Evolutionary conservation across 2,329 filamentous ascomycete genomes (phyloP).

Genomic region (Alternaria alternata): DNA sequence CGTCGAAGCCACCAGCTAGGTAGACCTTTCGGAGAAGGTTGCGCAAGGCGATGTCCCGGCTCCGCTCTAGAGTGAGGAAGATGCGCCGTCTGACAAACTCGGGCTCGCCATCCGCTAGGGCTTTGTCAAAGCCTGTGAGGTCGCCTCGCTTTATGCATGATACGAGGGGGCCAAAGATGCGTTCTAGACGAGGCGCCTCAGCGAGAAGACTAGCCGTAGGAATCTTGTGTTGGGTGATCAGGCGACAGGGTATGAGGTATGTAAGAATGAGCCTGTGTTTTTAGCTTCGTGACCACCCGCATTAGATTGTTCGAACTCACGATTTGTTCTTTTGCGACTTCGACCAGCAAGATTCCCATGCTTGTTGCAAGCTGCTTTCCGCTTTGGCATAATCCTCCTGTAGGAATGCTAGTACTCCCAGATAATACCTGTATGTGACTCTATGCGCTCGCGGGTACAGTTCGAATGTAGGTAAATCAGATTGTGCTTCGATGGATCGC

Average conservation of each 20-base stretch:
- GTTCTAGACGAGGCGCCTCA: conserved; percentile 77
- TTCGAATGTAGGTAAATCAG: conserved; percentile 81
- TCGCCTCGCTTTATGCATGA: conserved; percentile 83
- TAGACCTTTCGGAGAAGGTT: conserved; percentile 95
- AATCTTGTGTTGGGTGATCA: conserved; percentile 85
- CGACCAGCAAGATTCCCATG: conserved; percentile 82
- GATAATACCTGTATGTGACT: conserved; percentile 96
- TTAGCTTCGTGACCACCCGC: conserved; percentile 43
- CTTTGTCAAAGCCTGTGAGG: conserved; percentile 82
- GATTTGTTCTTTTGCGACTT: conserved; percentile 79
- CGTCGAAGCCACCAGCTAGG: conserved; percentile 78
- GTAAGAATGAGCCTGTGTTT: conserved; percentile 79
- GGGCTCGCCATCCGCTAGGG: conserved; percentile 82
- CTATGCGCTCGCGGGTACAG: conserved; percentile 88
- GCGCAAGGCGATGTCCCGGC: conserved; percentile 87
- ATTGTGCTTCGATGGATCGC: conserved; percentile 77
- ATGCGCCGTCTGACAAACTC: conserved; percentile 93
- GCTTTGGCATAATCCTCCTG: conserved; percentile 87
- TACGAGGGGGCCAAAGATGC: conserved; percentile 79
- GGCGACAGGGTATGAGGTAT: conserved; percentile 91
- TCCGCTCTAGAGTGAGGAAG: conserved; percentile 91
- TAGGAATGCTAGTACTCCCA: conserved; percentile 90
- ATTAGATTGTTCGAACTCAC: conserved; percentile 53
- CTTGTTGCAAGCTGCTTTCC: conserved; percentile 70
- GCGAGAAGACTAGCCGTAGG: conserved; percentile 76